Evolutionary conservation across 73 alveolate genomes (phyloP).

Genomic region (Tetrahymena thermophila): DNA sequence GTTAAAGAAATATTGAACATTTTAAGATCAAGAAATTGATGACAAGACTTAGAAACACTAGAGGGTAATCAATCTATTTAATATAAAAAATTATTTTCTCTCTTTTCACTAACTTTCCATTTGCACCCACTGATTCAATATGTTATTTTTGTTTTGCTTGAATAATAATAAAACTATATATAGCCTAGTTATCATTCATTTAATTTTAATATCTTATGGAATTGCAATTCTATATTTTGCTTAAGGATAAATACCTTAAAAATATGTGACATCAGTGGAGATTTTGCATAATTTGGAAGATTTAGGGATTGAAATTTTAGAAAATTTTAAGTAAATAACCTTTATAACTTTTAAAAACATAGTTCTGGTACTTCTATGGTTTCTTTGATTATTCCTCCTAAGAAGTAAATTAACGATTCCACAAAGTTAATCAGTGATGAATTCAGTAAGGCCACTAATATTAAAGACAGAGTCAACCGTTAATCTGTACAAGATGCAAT

Average conservation of each 20-base stretch:
- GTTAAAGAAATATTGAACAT: constrained; percentile 16
- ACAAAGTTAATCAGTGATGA: constrained; percentile 25
- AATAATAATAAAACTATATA: not conserved
- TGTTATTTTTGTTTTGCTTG: not conserved
- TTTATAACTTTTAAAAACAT: not conserved
- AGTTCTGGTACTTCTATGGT: constrained; percentile 43
- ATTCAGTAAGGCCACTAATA: constrained; percentile 22
- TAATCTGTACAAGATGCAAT: constrained; percentile 33
- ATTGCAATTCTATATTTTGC: not conserved
- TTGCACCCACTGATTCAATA: not conserved
- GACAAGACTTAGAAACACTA: not conserved
- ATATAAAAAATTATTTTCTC: not conserved
- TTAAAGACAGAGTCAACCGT: constrained; percentile 32
- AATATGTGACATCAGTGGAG: not conserved
- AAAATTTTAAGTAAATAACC: too few species aligned
- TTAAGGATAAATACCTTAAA: not conserved
- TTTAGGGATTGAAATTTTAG: not conserved
- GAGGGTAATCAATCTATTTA: not conserved
- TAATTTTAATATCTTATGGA: not conserved
- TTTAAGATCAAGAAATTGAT: constrained; percentile 31
- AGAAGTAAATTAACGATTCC: constrained; percentile 25
- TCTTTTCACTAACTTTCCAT: not conserved
- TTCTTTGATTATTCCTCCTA: constrained; percentile 35
- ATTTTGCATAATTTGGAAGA: not conserved
- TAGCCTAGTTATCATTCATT: not conserved